Evolutionary conservation across 2,329 filamentous ascomycete species (phyloP).

Genomic region (Sporothrix inflata): DNA sequence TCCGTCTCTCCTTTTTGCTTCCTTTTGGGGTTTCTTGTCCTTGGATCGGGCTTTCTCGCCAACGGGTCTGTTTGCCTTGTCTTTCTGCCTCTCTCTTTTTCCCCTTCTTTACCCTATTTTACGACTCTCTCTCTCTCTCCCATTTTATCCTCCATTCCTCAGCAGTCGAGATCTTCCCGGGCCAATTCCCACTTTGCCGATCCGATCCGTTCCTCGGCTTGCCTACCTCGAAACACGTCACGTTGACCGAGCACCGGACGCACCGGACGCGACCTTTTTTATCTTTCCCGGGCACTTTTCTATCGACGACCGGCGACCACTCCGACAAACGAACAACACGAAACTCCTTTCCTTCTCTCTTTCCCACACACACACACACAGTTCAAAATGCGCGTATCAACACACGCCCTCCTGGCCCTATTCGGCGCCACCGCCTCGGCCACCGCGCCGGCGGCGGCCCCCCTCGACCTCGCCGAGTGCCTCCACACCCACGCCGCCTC

Average conservation of each 20-base stretch:
- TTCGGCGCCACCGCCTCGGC: slow-evolving; percentile 4
- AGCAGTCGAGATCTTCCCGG: slow-evolving; percentile 1
- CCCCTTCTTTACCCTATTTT: not conserved
- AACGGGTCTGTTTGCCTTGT: slow-evolving; percentile 3
- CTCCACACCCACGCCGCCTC: slow-evolving; percentile 45
- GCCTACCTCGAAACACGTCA: not conserved
- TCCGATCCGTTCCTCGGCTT: not conserved
- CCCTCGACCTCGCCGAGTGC: slow-evolving; percentile 39
- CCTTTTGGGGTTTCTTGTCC: not conserved
- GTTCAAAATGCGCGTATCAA: slow-evolving; percentile 9
- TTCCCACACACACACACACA: not conserved
- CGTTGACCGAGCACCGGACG: not conserved
- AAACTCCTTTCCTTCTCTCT: not conserved
- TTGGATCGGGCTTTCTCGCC: not conserved
- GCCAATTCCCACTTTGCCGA: slow-evolving; percentile 1
- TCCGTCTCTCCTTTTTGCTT: not conserved
- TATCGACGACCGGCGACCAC: not conserved
- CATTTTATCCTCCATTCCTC: slow-evolving; percentile 3
- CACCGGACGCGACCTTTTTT: not conserved
- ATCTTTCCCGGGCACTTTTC: not conserved
- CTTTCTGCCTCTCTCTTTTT: not conserved
- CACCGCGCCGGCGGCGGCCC: not conserved
- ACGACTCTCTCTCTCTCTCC: not conserved
- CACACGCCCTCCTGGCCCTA: slow-evolving; percentile 6
- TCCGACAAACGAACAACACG: not conserved